These are phyloP conservation scores for Fagus sylvatica DNA, from an alignment of 306 rosid genomes.

Conservation along the genomic window DNA sequence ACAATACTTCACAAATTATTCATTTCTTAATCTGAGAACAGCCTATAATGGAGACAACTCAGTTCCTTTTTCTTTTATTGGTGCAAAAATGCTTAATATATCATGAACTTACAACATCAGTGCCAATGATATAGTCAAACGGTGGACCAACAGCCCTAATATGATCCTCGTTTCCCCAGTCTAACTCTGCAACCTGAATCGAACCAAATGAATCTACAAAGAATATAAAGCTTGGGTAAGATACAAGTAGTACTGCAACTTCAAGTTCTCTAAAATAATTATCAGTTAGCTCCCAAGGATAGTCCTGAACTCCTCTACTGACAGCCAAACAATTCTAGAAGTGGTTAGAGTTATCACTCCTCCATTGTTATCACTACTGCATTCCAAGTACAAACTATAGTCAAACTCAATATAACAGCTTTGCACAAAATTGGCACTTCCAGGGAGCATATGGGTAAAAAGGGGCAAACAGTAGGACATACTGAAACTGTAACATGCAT, in stretches of 20 bases:
- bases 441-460: not conserved
- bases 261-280: conserved; percentile 16
- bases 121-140: conserved; percentile 87
- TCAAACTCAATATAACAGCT: not conserved
- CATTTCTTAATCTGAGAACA: not conserved
- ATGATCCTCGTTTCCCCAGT: conserved; percentile 85
- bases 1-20: not conserved
- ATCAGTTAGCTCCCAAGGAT: conserved; percentile 1
- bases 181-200: conserved; percentile 72
- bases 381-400: not conserved
- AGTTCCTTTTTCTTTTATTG: not conserved
- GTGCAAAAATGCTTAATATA: conserved; percentile 1
- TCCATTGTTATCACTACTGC: not conserved
- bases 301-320: not conserved
- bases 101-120: conserved; percentile 72
- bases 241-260: conserved; percentile 5
- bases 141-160: conserved; percentile 81
- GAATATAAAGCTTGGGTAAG: conserved; percentile 31
- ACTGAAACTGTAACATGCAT: conserved; percentile 13
- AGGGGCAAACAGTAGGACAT: not conserved
- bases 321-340: not conserved
- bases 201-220: conserved; percentile 81
- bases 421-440: not conserved
- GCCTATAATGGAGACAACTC: not conserved
- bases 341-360: not conserved